A percentile compares a stretch with the other conserved stretches of the same genome.
These are phyloP conservation scores for Rhododendron molle DNA, from an alignment of 148 eudicot species.

Conservation along the genomic window DNA sequence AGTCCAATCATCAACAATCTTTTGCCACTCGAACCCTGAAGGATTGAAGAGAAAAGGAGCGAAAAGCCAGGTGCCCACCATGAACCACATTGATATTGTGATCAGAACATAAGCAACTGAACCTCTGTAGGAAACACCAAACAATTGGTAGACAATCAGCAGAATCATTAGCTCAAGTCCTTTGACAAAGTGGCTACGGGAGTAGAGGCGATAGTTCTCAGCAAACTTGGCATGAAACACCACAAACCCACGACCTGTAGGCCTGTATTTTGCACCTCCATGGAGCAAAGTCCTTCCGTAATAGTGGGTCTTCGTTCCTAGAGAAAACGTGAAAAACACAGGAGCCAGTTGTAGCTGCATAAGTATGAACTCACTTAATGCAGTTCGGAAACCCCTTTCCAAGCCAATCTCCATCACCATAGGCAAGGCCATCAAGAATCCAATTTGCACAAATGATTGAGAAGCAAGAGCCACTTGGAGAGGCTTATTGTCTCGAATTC, in stretches of 20 bases:
- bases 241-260: constrained; percentile 97
- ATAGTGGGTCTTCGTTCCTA: constrained; percentile 96
- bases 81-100: constrained; percentile 94
- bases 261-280: constrained; percentile 93
- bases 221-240: constrained; percentile 99
- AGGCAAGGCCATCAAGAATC: constrained; percentile 95
- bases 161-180: constrained; percentile 94
- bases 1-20: constrained; percentile 97
- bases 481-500: constrained; percentile 58
- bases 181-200: constrained; percentile 97
- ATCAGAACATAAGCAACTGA: constrained; percentile 73
- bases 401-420: constrained; percentile 99
- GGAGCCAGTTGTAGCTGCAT: constrained; percentile 94
- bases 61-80: constrained; percentile 95
- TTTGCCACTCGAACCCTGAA: constrained; percentile 99
- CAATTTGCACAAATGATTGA: constrained; percentile 96
- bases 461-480: constrained; percentile 96
- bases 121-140: constrained; percentile 65
- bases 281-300: constrained; percentile 94
- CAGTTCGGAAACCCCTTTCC: constrained; percentile 88
- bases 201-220: constrained; percentile 93
- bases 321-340: constrained; percentile 92
- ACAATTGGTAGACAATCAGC: constrained; percentile 80
- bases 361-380: constrained; percentile 77
- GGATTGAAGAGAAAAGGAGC: constrained; percentile 99